Conservation (phyloP, 1,284 basidiomycete species). For the Trichosporon coremiiforme region DNA sequence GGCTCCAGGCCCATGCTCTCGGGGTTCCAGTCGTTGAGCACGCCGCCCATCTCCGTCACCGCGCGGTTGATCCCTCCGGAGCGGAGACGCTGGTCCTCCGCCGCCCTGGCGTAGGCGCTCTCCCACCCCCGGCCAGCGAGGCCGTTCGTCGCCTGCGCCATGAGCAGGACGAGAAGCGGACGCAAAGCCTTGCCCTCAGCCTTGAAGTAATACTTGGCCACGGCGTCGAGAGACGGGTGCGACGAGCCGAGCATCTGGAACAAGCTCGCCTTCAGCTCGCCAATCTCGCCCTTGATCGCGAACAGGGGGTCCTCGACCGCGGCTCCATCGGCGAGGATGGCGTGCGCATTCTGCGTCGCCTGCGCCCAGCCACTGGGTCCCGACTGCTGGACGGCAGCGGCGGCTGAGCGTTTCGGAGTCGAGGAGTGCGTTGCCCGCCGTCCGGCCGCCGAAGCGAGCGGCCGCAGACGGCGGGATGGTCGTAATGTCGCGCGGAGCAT, state of each 20-base stretch:
- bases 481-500: conserved; percentile 27
- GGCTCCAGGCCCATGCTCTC: conserved; percentile 51
- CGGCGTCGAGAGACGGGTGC: conserved; percentile 80
- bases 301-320: conserved; percentile 44
- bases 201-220: conserved; percentile 92
- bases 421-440: conserved; percentile 27
- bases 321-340: conserved; percentile 34
- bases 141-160: conserved; percentile 87
- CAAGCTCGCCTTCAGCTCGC: conserved; percentile 72
- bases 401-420: conserved; percentile 15
- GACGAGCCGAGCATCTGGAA: conserved; percentile 81
- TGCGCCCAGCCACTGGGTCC: conserved; percentile 42
- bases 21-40: conserved; percentile 58
- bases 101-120: conserved; percentile 18
- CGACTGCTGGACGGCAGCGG: conserved; percentile 21
- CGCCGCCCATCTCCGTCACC: conserved; percentile 51
- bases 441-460: neutral
- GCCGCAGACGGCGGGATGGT: neutral
- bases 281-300: conserved; percentile 70
- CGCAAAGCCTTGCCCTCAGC: conserved; percentile 81
- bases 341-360: conserved; percentile 52
- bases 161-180: conserved; percentile 85
- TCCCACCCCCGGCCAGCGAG: conserved; percentile 59
- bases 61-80: conserved; percentile 49
- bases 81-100: conserved; percentile 17